Percentiles rank a stretch among this genome's conserved stretches.
These are phyloP conservation scores for Talaromyces wortmannii DNA, from an alignment of 495 filamentous ascomycete species.

Conservation along the genomic window DNA sequence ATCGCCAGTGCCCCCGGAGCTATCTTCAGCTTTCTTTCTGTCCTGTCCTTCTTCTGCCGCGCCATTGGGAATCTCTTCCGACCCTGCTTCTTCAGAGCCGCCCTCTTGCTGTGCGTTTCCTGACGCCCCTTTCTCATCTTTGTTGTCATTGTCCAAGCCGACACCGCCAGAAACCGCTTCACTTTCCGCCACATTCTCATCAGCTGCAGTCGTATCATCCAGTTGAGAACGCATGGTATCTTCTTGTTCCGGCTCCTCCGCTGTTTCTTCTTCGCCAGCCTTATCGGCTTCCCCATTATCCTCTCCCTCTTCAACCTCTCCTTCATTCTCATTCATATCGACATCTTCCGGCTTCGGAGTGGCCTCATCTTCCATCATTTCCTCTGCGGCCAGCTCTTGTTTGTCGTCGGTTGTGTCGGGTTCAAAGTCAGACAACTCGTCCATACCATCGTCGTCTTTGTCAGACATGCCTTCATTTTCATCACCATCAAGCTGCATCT, in stretches of 20 bases:
- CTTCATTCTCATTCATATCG: constrained; percentile 13
- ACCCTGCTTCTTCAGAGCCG: constrained; percentile 35
- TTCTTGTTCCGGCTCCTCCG: constrained; percentile 36
- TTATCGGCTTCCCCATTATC: constrained; percentile 26
- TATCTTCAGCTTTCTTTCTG: constrained; percentile 22
- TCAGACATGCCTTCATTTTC: constrained; percentile 52
- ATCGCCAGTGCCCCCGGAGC: constrained; percentile 24
- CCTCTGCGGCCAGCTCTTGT: neutral
- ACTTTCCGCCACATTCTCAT: constrained; percentile 43
- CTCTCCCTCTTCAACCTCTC: constrained; percentile 21
- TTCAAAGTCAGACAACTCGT: constrained; percentile 65
- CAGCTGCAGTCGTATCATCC: constrained; percentile 34
- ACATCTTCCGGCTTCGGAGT: neutral
- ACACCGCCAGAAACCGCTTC: constrained; percentile 38
- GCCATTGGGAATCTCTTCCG: constrained; percentile 30
- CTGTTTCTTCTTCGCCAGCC: constrained; percentile 45
- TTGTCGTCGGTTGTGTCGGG: constrained; percentile 42
- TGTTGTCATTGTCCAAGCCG: constrained; percentile 38
- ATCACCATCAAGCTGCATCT: constrained; percentile 62
- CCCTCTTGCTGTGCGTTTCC: constrained; percentile 54
- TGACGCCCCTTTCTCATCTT: constrained; percentile 59
- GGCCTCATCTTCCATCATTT: neutral
- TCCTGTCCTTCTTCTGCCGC: constrained; percentile 39
- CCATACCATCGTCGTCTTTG: constrained; percentile 63
- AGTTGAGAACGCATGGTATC: constrained; percentile 36